A percentile compares a stretch with the other conserved stretches of the same genome.
phyloP scores from a whole-genome alignment of 2,329 filamentous ascomycete species.

The Nakataea oryzae region DNA sequence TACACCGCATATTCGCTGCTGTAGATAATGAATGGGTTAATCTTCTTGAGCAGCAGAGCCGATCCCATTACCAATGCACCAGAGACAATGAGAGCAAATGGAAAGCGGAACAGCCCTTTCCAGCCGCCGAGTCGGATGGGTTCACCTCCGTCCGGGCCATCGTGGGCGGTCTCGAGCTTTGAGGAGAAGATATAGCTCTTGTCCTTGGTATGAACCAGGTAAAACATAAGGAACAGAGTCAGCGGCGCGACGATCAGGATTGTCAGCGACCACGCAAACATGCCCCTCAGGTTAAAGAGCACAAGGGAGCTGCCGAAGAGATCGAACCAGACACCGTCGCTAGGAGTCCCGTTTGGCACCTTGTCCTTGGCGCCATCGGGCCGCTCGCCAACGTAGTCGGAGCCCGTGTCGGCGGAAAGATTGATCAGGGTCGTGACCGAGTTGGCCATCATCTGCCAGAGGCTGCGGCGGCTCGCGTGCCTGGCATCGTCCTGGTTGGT shows the following conservation, averaged over 20 bases:
- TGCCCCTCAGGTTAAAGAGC: conserved; percentile 66
- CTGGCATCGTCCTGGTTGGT: conserved; percentile 78
- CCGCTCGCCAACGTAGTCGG: conserved; percentile 52
- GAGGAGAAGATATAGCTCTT: conserved; percentile 82
- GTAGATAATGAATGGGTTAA: conserved; percentile 88
- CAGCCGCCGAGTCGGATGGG: conserved; percentile 60
- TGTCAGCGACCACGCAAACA: conserved; percentile 82
- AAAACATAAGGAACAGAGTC: conserved; percentile 56
- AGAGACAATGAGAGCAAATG: conserved; percentile 61
- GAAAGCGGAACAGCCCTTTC: conserved; percentile 77
- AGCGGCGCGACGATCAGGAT: conserved; percentile 73
- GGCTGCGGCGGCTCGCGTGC: conserved; percentile 58
- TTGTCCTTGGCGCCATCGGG: conserved; percentile 46
- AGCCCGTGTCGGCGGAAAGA: conserved; percentile 58
- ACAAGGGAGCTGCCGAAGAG: conserved; percentile 73
- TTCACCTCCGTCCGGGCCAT: conserved; percentile 29
- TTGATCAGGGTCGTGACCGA: conserved; percentile 64
- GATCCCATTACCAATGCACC: conserved; percentile 59
- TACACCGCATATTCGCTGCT: conserved; percentile 73
- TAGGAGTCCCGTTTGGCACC: conserved; percentile 55
- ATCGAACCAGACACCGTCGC: conserved; percentile 84
- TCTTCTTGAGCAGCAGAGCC: conserved; percentile 65
- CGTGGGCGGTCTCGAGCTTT: conserved; percentile 17
- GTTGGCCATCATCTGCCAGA: conserved; percentile 95
- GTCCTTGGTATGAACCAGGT: conserved; percentile 58